Evolutionary conservation across 257 asterid species (phyloP), one percentile per base, ranked within the genome.

Genomic region (Lavandula angustifolia): DNA sequence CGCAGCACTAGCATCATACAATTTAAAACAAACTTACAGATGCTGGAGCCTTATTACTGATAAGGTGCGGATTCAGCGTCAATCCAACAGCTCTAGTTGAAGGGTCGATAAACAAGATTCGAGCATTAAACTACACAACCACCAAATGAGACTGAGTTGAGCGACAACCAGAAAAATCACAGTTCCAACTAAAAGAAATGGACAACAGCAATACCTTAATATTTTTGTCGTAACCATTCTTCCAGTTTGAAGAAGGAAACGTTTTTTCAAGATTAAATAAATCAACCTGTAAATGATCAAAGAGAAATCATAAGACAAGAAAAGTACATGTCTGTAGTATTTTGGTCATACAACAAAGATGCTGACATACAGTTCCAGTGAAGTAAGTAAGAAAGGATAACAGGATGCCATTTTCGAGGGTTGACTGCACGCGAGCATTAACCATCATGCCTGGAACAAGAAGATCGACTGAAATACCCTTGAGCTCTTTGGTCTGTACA

Each of bases 371-470:
- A 50, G 97, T 94, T 84, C 99, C 99, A 6, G 95, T 86, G 63
- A 94, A 94, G 77, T 90, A 94, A 7, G 92, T 79, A 50, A 94
- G 97, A 77, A 94, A 94, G 52, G 96, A 86, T 60, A 94, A 69
- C 85, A 90, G 73, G 75, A 90, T 54, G 51, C 99, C 99, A 82
- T 90, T 94, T 70, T 87, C 97, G 29, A 90, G 92, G 51, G 84
- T 80, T 67, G 99, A 81, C 73, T 71, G 80, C 61, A 94, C 99
- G 67, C 84, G 84, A 60, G 97, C 92, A 75, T 86, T 88, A 78
- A 94, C 95, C 97, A 94, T 74, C 99, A 94, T 94, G 75, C 99
- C 99, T 40, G 99, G 99, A 78, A 80, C 80, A 56, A 94, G 97
- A 79, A 87, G 91, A 81, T 94, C 99, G 63, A 94, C 83, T 57